Evolutionary conservation across 2,329 filamentous ascomycete species (phyloP), one percentile per base, ranked within the genome.

Genomic region (Diplodia sapinea): DNA sequence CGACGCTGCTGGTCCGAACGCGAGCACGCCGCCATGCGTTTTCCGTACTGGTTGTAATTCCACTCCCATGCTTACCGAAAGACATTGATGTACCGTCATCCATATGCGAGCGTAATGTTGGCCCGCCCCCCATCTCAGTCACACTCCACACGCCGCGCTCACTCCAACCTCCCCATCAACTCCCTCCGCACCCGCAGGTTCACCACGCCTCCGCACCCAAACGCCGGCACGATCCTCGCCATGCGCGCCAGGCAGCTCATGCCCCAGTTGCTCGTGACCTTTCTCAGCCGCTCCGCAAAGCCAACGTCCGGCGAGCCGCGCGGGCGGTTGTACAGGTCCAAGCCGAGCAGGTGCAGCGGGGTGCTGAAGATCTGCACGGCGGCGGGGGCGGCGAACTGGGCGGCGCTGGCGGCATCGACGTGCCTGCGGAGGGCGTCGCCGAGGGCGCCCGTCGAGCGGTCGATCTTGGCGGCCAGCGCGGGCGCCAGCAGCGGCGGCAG

Each of bases 201-300:
- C 12, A 95, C 90, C 12, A 96, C 92, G 0, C 93, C 93, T 0
- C 93, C 94, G 13, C 96, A 85, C 1, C 93, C 94, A 82, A 94
- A 97, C 0, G 93, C 93, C 20, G 93, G 93, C 2, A 97, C 85
- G 72, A 97, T 96, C 74, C 94, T 86, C 69, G 91, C 91, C 79
- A 97, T 90, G 65, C 93, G 82, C 31, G 94, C 93, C 67, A 87
- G 79, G 36, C 88, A 87, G 77, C 91, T 94, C 70, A 90, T 85
- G 20, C 85, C 80, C 88, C 93, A 97, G 75, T 96, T 93, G 70
- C 87, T 84, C 68, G 86, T 82, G n/a, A 97, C 87, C 65, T 87
- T 85, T 0, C 79, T 75, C 77, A 86, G 85, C n/a, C 94, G 82
- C n/a, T 92, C 87, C 23, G 77, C 76, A 80, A 86, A 85, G 1